Conservation (phyloP, 176 grass and related monocot species). For the Lolium rigidum region DNA sequence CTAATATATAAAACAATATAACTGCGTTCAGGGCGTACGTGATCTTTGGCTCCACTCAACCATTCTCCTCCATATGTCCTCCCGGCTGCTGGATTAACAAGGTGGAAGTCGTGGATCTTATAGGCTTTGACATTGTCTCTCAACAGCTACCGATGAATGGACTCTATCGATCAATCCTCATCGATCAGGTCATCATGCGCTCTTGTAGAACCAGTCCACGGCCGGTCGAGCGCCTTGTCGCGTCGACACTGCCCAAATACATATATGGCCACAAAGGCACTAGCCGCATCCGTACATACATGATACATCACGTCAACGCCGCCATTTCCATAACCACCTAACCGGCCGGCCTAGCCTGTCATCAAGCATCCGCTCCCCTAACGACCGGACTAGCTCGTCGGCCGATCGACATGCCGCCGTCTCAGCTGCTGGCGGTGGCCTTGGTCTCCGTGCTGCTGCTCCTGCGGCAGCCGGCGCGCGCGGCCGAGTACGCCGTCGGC, state of each 20-base stretch:
- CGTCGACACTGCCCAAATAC: neutral
- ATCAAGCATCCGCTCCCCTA: no score
- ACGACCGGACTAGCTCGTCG: no score
- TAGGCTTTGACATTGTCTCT: neutral
- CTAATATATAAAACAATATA: neutral
- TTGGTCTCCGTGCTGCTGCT: neutral
- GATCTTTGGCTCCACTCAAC: neutral
- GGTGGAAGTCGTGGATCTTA: neutral
- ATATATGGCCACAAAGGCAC: neutral
- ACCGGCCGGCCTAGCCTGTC: neutral
- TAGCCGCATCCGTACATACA: neutral
- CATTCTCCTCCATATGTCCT: neutral
- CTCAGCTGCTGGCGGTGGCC: neutral
- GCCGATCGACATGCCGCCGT: no score
- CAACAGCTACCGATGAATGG: neutral
- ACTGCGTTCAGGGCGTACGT: neutral
- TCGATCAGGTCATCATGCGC: neutral
- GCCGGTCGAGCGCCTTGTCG: neutral
- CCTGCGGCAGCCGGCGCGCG: neutral
- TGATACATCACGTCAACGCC: constrained; percentile 11
- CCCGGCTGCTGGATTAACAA: neutral
- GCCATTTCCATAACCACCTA: neutral
- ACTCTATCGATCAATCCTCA: neutral
- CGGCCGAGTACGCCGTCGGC: constrained; percentile 27
- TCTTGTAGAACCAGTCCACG: neutral